Percentiles rank a stretch among this genome's conserved stretches.
Conservation (phyloP, 2,329 filamentous ascomycete species). For the Fusarium sp. region DNA sequence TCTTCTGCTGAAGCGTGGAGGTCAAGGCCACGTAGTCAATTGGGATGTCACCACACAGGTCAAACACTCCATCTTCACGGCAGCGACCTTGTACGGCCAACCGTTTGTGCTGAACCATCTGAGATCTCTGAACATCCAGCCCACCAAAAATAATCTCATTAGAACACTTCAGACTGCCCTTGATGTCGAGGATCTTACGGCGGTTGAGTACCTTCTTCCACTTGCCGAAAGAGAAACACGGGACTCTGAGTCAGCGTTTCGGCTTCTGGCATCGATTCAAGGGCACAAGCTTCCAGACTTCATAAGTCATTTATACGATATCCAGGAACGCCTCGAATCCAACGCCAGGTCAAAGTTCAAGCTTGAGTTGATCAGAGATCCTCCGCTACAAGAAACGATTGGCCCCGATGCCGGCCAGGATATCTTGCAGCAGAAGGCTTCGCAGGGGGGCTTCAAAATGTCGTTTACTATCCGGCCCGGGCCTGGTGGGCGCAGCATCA, state of each 20-base stretch:
- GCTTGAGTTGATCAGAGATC: background rate
- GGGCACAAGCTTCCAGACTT: background rate
- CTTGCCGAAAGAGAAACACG: background rate
- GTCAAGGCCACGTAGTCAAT: background rate
- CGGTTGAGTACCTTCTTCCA: background rate
- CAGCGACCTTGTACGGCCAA: background rate
- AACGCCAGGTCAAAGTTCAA: background rate
- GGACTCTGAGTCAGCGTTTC: background rate
- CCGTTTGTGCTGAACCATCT: background rate
- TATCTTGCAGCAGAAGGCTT: background rate
- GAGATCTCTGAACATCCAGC: background rate
- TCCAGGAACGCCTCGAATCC: background rate
- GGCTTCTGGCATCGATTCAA: background rate
- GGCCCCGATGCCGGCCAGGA: background rate
- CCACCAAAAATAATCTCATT: background rate
- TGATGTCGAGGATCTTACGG: fast-evolving
- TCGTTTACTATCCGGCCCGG: background rate
- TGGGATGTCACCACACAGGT: background rate
- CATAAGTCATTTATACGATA: background rate
- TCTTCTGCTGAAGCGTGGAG: background rate
- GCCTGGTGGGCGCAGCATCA: background rate
- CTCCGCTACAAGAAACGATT: background rate
- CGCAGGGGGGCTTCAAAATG: background rate
- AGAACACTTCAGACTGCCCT: background rate
- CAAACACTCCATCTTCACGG: background rate